Evolutionary conservation across 2,329 filamentous ascomycete species (phyloP).

Genomic region (Gaeumannomyces tritici): DNA sequence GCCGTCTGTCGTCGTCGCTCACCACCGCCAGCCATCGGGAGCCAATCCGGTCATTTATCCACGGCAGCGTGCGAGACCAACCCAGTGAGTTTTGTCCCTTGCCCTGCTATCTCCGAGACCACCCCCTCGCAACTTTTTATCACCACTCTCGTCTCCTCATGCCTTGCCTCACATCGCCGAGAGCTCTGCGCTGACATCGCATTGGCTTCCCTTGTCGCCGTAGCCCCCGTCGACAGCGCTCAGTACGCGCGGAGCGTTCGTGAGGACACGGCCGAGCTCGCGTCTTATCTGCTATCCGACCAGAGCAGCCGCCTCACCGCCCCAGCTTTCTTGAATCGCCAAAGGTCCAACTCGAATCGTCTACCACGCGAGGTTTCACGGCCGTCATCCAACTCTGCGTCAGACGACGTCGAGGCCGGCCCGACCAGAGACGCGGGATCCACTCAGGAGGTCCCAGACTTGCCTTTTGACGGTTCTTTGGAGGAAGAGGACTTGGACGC

Average conservation of each 20-base stretch:
- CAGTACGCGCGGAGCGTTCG: constrained; percentile 72
- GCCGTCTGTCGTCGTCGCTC: constrained; percentile 29
- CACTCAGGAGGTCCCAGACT: constrained; percentile 52
- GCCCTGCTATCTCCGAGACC: neutral
- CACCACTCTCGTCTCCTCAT: neutral
- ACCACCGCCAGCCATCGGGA: constrained; percentile 41
- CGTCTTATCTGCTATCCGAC: constrained; percentile 69
- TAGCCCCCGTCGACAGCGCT: constrained; percentile 54
- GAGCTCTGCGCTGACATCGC: neutral
- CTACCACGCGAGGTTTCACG: constrained; percentile 12
- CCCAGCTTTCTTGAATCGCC: constrained; percentile 34
- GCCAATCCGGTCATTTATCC: constrained; percentile 63
- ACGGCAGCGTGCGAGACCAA: constrained; percentile 51
- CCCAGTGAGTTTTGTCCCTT: constrained; percentile 33
- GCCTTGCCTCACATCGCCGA: neutral
- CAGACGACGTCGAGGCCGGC: constrained; percentile 10
- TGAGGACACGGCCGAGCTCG: constrained; percentile 79
- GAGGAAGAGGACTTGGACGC: constrained; percentile 3
- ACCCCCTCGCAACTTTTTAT: neutral
- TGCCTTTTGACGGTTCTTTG: constrained; percentile 32
- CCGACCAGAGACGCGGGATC: constrained; percentile 29
- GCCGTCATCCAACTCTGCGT: constrained; percentile 17
- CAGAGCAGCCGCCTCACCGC: constrained; percentile 31
- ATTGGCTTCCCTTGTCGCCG: neutral
- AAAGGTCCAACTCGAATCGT: constrained; percentile 23